Evolutionary conservation across 2,329 filamentous ascomycete species (phyloP), one percentile per base, ranked within the genome.

Genomic region (Neobulgaria alba): DNA sequence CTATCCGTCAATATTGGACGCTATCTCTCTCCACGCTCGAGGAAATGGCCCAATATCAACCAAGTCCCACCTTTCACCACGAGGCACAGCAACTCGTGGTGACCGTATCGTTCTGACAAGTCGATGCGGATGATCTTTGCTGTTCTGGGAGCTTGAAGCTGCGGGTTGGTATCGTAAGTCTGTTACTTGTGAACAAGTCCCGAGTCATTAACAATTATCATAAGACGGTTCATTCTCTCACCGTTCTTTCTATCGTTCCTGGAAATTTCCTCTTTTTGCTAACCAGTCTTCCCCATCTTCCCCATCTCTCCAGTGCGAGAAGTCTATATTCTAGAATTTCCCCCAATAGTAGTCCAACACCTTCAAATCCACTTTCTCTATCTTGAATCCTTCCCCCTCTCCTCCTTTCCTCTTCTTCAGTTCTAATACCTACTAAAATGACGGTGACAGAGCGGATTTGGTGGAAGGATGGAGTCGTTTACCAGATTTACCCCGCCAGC

Each of bases 401-500:
- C 17, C n/a, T 10, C n/a, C 33, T 20, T 10, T 35, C 20, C 20
- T 7, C 30, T 8, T 17, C 5, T 17, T 21, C 7, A 19, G 3
- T 12, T 14, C 12, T 16, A 19, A 5, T 2, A 8, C 15, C 14
- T 5, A 33, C 9, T 5, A 30, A 10, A 3, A 30, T 14, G 31
- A 36, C 14, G 5, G 17, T 19, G 16, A 35, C 29, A 8, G 15
- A 32, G 14, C 34, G 30, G 32, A 26, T 17, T 20, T 75, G 72
- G 71, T 76, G 72, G 72, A 75, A 75, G 53, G 68, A 75, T 49
- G 65, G 63, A 35, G 63, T 70, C 3, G 63, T 75, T 38, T 75
- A 75, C 50, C 72, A 77, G 47, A 69, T 77, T 47, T 77, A 73
- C 57, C 73, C 73, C 2, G 68, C 72, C 0, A 72, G 69, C 1